phyloP scores from a whole-genome alignment of 2,329 filamentous ascomycete genomes.

The Hymenoscyphus linearis region DNA sequence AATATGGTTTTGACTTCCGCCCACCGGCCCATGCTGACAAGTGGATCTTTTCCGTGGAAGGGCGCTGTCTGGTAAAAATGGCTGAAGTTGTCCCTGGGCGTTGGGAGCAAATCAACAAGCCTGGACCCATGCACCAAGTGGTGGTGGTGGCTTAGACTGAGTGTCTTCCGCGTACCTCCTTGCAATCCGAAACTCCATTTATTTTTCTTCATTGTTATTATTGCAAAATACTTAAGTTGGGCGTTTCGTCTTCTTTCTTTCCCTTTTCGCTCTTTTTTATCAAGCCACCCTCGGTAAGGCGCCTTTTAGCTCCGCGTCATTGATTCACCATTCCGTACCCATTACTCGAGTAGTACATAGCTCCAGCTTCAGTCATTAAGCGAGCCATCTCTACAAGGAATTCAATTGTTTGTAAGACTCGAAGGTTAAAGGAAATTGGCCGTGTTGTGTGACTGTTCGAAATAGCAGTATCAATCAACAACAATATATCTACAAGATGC shows the following conservation, averaged over 20 bases:
- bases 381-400: neutral
- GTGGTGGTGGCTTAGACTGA: neutral
- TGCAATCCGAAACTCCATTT: neutral
- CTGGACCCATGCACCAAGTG: neutral
- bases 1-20: neutral
- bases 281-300: neutral
- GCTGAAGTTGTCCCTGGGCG: neutral
- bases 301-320: neutral
- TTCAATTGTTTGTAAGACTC: neutral
- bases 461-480: neutral
- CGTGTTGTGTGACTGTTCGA: neutral
- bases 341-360: neutral
- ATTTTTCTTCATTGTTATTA: neutral
- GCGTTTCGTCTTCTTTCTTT: neutral
- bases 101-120: constrained; percentile 1
- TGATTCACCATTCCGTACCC: neutral
- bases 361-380: neutral
- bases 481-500: constrained; percentile 1
- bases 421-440: neutral
- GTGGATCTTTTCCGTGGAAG: neutral
- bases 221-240: neutral
- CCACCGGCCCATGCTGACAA: neutral
- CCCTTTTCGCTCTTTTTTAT: neutral
- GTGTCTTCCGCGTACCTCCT: neutral
- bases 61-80: neutral